These are phyloP conservation scores for Fusarium sp. DNA, from an alignment of 2,329 filamentous ascomycete genomes.

Conservation along the genomic window DNA sequence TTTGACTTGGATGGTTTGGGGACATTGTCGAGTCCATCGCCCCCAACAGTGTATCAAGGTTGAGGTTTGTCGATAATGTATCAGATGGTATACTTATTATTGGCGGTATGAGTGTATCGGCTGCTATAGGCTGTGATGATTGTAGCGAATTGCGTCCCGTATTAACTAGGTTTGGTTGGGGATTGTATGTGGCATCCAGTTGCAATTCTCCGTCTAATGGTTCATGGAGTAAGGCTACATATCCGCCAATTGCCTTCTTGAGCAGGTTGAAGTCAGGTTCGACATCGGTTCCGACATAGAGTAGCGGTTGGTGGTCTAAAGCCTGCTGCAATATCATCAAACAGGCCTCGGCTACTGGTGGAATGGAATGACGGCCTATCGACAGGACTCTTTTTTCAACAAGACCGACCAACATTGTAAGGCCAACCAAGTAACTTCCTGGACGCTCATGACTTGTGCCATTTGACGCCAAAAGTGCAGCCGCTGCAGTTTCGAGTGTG, in stretches of 20 bases:
- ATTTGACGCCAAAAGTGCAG: neutral
- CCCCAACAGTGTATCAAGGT: neutral
- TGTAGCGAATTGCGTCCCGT: too few relatives aligned
- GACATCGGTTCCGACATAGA: neutral
- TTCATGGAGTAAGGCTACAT: too few relatives aligned
- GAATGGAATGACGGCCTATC: neutral
- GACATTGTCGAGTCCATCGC: neutral
- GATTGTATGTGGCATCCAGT: too few relatives aligned
- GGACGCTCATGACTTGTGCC: neutral
- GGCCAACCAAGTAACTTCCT: neutral
- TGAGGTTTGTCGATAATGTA: too few relatives aligned
- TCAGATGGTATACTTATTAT: too few relatives aligned
- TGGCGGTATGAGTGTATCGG: too few relatives aligned
- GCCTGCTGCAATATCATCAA: neutral
- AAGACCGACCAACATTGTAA: neutral
- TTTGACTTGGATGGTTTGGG: neutral
- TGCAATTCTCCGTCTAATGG: too few relatives aligned
- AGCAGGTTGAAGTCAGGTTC: rapidly evolving
- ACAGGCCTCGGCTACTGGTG: neutral
- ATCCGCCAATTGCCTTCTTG: neutral
- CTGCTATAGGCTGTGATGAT: too few relatives aligned
- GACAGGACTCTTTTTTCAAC: neutral
- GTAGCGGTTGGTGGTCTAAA: neutral
- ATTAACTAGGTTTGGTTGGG: too few relatives aligned
- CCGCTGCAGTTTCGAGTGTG: neutral